Base-by-base conservation (phyloP, 164 flowering plant genomes). In the Magnolia changhungtana region DNA sequence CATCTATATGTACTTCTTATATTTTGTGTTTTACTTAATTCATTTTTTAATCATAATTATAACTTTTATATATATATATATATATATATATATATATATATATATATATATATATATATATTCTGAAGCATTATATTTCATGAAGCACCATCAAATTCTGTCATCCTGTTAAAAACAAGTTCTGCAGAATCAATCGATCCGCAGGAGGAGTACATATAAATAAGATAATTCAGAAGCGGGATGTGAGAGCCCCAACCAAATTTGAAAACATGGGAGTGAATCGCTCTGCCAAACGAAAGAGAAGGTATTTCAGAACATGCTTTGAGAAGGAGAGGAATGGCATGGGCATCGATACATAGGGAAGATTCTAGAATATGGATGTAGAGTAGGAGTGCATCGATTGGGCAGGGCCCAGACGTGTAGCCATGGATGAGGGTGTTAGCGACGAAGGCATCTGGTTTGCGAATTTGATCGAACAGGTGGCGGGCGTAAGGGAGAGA, bases 161-260 rank as follows among this genome's bases (percentile, higher is more conserved):
- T 23, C 50, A 76, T 77, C 50, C 69, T 37, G 45, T 69, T 69
- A 70, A 77, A 80, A 66, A 74, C 67, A 7, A 75, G 21, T 27
- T 71, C 65, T 7, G 85, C 81, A 29, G 78, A 72, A n/a, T 72
- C 82, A 11, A 75, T 69, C 68, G 45, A 64, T 16, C 79, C 51
- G 55, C 82, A 80, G 18, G 74, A n/a, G n/a, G n/a, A 68, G 69
- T 82, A 82, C 82, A 82, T 82, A 63, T 79, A 76, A 27, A 79
- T 74, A 72, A 82, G 74, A 37, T 72, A 79, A 59, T 79, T 82
- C 49, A 61, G 50, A 67, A 82, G 64, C 8, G 76, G 63, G 20
- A 79, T 80, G 27, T 74, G 71, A 72, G 63, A 8, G 52, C 78
- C 61, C 67, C 52, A 75, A 10, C 84, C 84, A 3, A 71, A 55